Evolutionary conservation across 2,329 filamentous ascomycete genomes (phyloP), one percentile per base, ranked within the genome.

Genomic region (Epichloe baconii): DNA sequence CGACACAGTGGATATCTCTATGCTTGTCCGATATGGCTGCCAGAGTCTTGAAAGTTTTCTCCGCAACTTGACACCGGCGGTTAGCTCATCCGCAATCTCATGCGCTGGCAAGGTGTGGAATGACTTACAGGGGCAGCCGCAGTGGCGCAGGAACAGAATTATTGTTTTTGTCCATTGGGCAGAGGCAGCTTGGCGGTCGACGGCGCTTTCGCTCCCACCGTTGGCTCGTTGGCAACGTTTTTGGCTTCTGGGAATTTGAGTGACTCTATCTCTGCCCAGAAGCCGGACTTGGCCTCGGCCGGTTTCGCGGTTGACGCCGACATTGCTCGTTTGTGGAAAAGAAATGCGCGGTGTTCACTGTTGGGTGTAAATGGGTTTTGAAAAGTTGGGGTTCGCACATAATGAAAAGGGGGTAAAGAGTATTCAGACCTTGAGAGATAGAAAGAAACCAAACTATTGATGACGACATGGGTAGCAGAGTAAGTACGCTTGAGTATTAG

Each of bases 141-240:
- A 88, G 63, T 88, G 83, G 36, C 85, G 73, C 5, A 88, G 71
- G 59, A 88, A 88, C 15, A 79, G 74, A 19, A 88, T 66, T 1
- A 88, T 62, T 0, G 76, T 78, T 0, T 79, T 58, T 77, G 79
- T 23, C 69, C 67, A 42, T 71, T 65, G 1, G 77, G 74, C n/a
- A 85, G 64, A 7, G 62, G 61, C 5, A 86, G 67, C 53, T 73
- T 71, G 26, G 70, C 56, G 31, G 77, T 72, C 5, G 69, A 70
- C 1, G 82, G 83, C 1, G 82, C 82, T 54, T 71, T 68, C 36
- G 71, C 63, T 54, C 79, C 80, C 34, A 80, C 67, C 49, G 70
- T 63, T 10, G 80, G 81, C 11, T 69, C 59, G 1, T 73, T 64
- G 5, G 70, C 67, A 41, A 77, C 63, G 3, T 74, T 62, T 54